A percentile compares a stretch with the other conserved stretches of the same genome.
Conservation (phyloP, 139 green algal genomes). For the Dunaliella primolecta region DNA sequence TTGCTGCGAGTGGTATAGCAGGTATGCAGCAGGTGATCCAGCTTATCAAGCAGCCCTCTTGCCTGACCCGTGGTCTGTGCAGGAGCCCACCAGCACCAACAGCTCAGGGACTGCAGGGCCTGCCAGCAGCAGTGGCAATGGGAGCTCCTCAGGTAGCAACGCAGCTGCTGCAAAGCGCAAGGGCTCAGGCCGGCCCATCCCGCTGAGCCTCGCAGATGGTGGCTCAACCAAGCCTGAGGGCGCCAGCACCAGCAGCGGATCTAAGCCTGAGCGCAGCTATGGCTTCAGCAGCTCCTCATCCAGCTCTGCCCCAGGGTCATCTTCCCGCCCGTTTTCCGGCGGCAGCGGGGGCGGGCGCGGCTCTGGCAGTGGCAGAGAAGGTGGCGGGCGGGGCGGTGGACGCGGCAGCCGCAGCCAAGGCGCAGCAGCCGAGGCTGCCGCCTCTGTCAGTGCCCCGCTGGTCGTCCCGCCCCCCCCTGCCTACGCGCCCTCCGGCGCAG, state of each 20-base stretch:
- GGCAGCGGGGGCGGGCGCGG: not conserved
- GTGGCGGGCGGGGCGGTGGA: constrained; percentile 3
- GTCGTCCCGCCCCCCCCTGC: not conserved
- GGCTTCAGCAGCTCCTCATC: constrained; percentile 5
- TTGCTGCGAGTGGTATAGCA: no score
- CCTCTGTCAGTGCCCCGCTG: not conserved
- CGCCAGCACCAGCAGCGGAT: not conserved
- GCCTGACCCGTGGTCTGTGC: not conserved
- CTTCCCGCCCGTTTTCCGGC: not conserved
- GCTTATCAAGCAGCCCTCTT: no score
- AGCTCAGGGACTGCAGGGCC: not conserved
- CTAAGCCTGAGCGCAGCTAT: constrained; percentile 12
- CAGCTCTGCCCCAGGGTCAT: not conserved
- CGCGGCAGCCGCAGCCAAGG: not conserved
- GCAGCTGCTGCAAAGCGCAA: constrained; percentile 22
- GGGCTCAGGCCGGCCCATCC: constrained; percentile 32
- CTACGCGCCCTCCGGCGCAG: not conserved
- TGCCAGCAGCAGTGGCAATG: not conserved
- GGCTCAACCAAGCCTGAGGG: not conserved
- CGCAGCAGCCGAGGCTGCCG: constrained; percentile 3
- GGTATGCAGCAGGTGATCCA: no score
- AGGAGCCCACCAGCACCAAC: not conserved
- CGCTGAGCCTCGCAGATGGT: constrained; percentile 26
- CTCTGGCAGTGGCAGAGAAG: constrained; percentile 6
- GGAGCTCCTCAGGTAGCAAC: not conserved